Conservation (phyloP, 2,329 filamentous ascomycete genomes). For the Fusarium sp. region DNA sequence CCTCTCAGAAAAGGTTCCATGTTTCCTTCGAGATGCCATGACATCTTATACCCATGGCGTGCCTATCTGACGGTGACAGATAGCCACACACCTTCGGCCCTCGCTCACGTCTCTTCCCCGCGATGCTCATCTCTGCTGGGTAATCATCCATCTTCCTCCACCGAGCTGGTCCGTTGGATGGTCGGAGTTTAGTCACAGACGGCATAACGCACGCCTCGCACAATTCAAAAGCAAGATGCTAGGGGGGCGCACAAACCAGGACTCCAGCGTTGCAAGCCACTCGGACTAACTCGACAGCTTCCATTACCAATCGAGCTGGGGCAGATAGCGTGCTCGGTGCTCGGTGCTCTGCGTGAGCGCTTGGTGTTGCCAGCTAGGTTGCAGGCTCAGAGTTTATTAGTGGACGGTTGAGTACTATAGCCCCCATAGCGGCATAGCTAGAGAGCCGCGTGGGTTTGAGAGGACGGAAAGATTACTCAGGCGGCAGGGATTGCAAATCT, state of each 20-base stretch:
- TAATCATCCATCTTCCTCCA: constrained; percentile 10
- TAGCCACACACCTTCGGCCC: not conserved
- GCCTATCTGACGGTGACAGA: too few species aligned
- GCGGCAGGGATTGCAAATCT: constrained; percentile 4
- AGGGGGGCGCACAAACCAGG: not conserved
- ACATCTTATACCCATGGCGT: constrained; percentile 36
- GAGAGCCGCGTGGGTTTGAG: constrained; percentile 2
- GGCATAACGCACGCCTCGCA: not conserved
- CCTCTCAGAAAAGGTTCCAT: not conserved
- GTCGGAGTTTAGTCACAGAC: not conserved
- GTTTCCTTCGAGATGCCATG: constrained; percentile 1
- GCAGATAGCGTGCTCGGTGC: constrained; percentile 25
- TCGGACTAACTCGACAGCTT: constrained; percentile 35
- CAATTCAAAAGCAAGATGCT: too few species aligned
- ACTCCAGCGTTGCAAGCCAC: constrained; percentile 10
- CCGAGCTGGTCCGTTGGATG: not conserved
- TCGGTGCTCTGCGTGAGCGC: not conserved
- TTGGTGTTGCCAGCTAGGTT: too few species aligned
- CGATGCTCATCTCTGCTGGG: constrained; percentile 16
- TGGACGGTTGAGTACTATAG: not conserved
- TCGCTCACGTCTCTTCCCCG: not conserved
- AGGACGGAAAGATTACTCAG: not conserved
- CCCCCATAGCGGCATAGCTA: not conserved
- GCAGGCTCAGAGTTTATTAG: too few species aligned
- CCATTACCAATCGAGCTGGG: constrained; percentile 45